Percentiles rank a stretch among this genome's conserved stretches.
Evolutionary conservation across 2,329 filamentous ascomycete species (phyloP).

Genomic region (Beauveria sp.): DNA sequence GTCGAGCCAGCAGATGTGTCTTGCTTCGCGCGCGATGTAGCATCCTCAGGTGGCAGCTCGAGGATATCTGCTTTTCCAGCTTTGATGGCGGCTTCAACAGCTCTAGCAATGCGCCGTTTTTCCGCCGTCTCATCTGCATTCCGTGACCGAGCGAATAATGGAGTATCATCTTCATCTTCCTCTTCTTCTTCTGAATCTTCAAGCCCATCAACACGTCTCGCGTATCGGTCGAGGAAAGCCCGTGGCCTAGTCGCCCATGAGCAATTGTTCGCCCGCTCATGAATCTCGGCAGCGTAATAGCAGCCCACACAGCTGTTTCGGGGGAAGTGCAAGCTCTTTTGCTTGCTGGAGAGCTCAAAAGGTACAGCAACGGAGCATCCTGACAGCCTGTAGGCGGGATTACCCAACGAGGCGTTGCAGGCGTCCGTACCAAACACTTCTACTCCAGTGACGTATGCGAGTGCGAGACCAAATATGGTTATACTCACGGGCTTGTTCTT

Average conservation of each 20-base stretch:
- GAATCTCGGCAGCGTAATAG: slow-evolving; percentile 19
- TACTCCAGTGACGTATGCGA: slow-evolving; percentile 25
- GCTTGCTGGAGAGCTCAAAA: slow-evolving; percentile 10
- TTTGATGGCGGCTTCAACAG: background rate
- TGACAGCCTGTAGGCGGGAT: slow-evolving; percentile 12
- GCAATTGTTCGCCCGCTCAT: background rate
- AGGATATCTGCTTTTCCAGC: background rate
- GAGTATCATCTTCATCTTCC: background rate
- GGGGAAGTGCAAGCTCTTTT: slow-evolving; percentile 16
- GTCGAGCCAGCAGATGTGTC: background rate
- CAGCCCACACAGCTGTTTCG: slow-evolving; percentile 23
- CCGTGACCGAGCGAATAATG: background rate
- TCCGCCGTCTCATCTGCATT: background rate
- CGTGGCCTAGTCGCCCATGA: background rate
- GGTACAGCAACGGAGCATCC: slow-evolving; percentile 22
- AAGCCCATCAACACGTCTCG: background rate
- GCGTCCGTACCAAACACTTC: slow-evolving; percentile 16
- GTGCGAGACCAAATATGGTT: slow-evolving; percentile 20
- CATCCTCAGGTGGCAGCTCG: background rate
- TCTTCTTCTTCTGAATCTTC: background rate
- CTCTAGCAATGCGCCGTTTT: background rate
- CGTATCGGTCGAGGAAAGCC: background rate
- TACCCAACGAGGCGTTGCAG: background rate
- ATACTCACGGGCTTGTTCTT: slow-evolving; percentile 14
- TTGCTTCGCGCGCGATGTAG: background rate